Evolutionary conservation across 129 eudicot genomes (phyloP).

Genomic region (Chrysanthemum makinoi): DNA sequence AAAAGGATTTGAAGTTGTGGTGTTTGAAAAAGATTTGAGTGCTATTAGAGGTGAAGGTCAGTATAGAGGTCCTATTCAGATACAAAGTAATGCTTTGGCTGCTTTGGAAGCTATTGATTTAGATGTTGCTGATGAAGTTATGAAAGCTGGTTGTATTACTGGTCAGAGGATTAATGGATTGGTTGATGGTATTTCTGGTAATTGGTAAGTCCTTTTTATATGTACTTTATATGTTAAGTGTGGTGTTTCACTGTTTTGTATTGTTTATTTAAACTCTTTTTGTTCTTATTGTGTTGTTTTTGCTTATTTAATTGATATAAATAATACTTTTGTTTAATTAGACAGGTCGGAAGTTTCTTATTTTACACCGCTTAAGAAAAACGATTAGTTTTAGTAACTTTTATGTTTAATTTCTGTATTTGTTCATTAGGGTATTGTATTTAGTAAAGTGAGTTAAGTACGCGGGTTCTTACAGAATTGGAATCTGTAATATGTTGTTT

Average conservation of each 20-base stretch:
- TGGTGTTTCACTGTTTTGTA: too few species aligned
- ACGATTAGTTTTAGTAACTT: not conserved
- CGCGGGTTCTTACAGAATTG: conserved; percentile 4
- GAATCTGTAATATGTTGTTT: conserved; percentile 5
- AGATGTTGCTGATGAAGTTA: conserved; percentile 93
- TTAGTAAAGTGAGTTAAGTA: not conserved
- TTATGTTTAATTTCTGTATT: not conserved
- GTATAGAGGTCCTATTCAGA: conserved; percentile 96
- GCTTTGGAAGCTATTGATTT: conserved; percentile 98
- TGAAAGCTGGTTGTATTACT: conserved; percentile 94
- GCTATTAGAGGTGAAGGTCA: conserved; percentile 99
- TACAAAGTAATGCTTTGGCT: conserved; percentile 98
- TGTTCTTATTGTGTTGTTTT: not conserved
- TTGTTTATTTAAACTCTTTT: not conserved
- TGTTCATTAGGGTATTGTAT: conserved; percentile 11
- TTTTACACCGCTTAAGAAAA: too few species aligned
- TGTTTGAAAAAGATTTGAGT: conserved; percentile 96
- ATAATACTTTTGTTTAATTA: not conserved
- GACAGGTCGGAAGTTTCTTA: too few species aligned
- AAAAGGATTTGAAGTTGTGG: conserved; percentile 91
- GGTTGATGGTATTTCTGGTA: conserved; percentile 96
- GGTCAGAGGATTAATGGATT: conserved; percentile 96
- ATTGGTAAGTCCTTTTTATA: conserved; percentile 48
- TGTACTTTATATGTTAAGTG: too few species aligned
- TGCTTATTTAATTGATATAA: not conserved